Evolutionary conservation across 2,329 filamentous ascomycete genomes (phyloP), one percentile per base, ranked within the genome.

Genomic region (Pseudocercospora eumusae): DNA sequence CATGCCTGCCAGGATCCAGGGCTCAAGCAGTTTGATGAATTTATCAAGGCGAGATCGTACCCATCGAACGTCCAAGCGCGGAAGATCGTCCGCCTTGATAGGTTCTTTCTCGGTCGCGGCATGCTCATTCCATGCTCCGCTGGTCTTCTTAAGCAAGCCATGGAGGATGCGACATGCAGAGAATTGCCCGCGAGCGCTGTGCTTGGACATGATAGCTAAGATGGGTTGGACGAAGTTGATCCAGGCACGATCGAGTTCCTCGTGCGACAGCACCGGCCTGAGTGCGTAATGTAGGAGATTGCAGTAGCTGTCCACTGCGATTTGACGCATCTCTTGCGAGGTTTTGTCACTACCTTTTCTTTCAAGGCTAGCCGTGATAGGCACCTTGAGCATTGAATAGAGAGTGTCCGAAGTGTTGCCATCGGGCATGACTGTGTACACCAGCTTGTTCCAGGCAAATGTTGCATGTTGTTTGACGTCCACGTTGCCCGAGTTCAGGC

Each of bases 1-100:
- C 15, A 82, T 75, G 1, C 80, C 80, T 9, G 76, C 75, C 55
- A 79, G 78, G 27, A 88, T 74, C 7, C 86, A 75, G 1, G 77
- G 77, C 68, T 86, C 83, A 18, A 88, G 78, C 4, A 86, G 79
- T 11, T 76, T 78, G n/a, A 96, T 84, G 4, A 97, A 82, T 47
- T 81, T 82, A 1, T 79, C 73, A 4, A 89, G 80, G 64, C 91
- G 91, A 62, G 85, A 88, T 57, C 93, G 86, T 11, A 96, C 82
- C 95, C 95, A 99, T 79, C 89, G 92, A 4, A 90, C 82, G 70
- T 98, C 92, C 6, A 98, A 79, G 6, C 88, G 80, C 5, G 92
- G 90, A n/a, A 99, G 80, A 63, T 97, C 92, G n/a, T 88, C 85
- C 0, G 88, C 82, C 56, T 81, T 83, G 57, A 87, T 81, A 5